phyloP scores from a whole-genome alignment of 352 stramenopile species.

The Pythium periplocum region DNA sequence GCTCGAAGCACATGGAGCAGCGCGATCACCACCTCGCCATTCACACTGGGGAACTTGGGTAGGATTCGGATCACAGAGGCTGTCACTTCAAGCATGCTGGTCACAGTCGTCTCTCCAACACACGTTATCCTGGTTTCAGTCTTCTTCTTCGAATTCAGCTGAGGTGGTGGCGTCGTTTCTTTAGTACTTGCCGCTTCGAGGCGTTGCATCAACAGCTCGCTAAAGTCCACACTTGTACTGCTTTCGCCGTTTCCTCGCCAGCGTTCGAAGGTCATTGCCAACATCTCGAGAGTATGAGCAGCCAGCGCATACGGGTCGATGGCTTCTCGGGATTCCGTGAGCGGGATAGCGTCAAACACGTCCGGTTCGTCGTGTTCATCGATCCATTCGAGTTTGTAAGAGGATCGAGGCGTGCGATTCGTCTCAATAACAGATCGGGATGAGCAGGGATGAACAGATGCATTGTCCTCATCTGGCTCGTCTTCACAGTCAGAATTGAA shows the following conservation, averaged over 20 bases:
- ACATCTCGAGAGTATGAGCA: slow-evolving; percentile 23
- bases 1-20: slow-evolving; percentile 9
- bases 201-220: slow-evolving; percentile 13
- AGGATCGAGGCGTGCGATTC: no score
- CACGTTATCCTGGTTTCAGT: slow-evolving; percentile 2
- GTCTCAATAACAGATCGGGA: no score
- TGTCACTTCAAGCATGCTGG: no score
- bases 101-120: no score
- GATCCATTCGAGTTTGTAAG: slow-evolving; percentile 41
- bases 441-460: no score
- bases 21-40: slow-evolving; percentile 12
- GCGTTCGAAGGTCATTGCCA: slow-evolving; percentile 21
- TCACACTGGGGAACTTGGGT: neutral
- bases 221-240: slow-evolving; percentile 11
- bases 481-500: no score
- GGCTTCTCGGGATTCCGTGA: slow-evolving; percentile 26
- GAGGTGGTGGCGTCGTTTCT: neutral
- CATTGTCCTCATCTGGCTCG: no score
- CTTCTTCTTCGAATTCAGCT: slow-evolving; percentile 14
- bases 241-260: neutral
- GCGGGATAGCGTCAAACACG: slow-evolving; percentile 20
- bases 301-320: slow-evolving; percentile 35
- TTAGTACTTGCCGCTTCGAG: slow-evolving; percentile 7
- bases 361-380: slow-evolving; percentile 33
- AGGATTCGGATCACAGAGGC: no score